phyloP scores from a whole-genome alignment of 2,329 filamentous ascomycete genomes.

The Nigrograna mackinnonii region DNA sequence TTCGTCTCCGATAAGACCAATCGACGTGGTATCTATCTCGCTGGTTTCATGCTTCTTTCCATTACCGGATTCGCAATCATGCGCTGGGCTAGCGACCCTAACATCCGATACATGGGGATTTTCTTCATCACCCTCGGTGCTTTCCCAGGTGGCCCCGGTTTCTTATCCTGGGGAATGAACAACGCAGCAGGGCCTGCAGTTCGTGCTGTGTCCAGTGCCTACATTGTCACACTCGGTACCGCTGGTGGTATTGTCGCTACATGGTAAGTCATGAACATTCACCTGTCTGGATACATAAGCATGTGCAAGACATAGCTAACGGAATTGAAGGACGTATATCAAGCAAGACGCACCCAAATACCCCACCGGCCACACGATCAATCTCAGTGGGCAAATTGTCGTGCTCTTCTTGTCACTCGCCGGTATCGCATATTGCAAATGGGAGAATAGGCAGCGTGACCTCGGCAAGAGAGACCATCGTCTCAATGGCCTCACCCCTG shows the following conservation, averaged over 20 bases:
- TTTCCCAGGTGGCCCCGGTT: slow-evolving; percentile 62
- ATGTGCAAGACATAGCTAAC: slow-evolving; percentile 65
- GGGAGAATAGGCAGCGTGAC: slow-evolving; percentile 56
- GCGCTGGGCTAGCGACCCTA: slow-evolving; percentile 60
- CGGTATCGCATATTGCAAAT: slow-evolving; percentile 57
- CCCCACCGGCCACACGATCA: slow-evolving; percentile 72
- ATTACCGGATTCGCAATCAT: slow-evolving; percentile 58
- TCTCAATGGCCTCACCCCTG: slow-evolving; percentile 53
- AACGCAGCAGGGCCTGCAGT: slow-evolving; percentile 61
- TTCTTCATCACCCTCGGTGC: slow-evolving; percentile 61
- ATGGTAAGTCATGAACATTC: slow-evolving; percentile 34
- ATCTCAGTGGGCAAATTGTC: slow-evolving; percentile 54
- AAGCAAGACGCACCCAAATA: slow-evolving; percentile 65
- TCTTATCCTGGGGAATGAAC: slow-evolving; percentile 63
- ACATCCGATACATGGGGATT: slow-evolving; percentile 57
- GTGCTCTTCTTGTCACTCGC: slow-evolving; percentile 50
- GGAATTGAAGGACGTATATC: slow-evolving; percentile 55
- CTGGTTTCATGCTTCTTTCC: slow-evolving; percentile 43
- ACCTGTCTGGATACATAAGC: too few relatives aligned
- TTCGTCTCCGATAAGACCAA: slow-evolving; percentile 42
- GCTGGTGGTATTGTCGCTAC: slow-evolving; percentile 62
- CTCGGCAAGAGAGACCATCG: slow-evolving; percentile 54
- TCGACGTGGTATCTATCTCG: slow-evolving; percentile 41
- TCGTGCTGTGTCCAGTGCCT: slow-evolving; percentile 59
- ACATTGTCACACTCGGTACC: slow-evolving; percentile 69